Evolutionary conservation across 805 yeast species (phyloP), one percentile per base, ranked within the genome.

Genomic region (Millerozyma acaciae): DNA sequence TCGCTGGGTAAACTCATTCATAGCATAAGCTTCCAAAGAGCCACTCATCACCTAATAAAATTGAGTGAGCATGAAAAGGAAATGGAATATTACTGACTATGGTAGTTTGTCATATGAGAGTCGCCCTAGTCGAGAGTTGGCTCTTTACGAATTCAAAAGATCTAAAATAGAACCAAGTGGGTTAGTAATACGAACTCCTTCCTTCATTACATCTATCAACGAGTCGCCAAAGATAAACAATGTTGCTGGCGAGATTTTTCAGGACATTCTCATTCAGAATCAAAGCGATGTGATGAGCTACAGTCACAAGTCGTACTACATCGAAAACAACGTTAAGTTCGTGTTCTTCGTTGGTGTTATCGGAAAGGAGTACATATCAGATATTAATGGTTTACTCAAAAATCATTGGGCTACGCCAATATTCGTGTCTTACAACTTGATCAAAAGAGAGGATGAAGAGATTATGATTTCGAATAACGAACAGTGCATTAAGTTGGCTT

Each of bases 331-430:
- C 2, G 26, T 46, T 8, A 41, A 33, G 19, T 44, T 55, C 17
- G 20, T 55, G 7, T 38, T 60, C 26, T 60, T 60, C 30, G 34
- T 59, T 13, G 63, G 59, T 13, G 57, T 54, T 7, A 55, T 53
- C 30, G 65, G 65, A 5, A 60, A 60, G 34, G 62, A 57, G 25
- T 53, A 38, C 28, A 47, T 58, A 15, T 35, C 27, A 3, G 39
- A 30, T 4, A 44, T 52, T 9, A 32, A 34, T 8, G 17, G 31
- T 4, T 43, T 34, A 33, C 30, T 43, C 22, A 43, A 39, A 10
- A 14, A 12, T 9, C 31, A 35, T 18, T 30, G 25, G 16, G 33
- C 17, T 12, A 16, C 35, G 9, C 30, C 38, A 6, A 26, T 46
- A 9, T 51, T 48, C 27, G 29, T 50, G 9, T 43, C 55, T n/a